phyloP scores from a whole-genome alignment of 345 rosid genomes.

The Dovyalis caffra region DNA sequence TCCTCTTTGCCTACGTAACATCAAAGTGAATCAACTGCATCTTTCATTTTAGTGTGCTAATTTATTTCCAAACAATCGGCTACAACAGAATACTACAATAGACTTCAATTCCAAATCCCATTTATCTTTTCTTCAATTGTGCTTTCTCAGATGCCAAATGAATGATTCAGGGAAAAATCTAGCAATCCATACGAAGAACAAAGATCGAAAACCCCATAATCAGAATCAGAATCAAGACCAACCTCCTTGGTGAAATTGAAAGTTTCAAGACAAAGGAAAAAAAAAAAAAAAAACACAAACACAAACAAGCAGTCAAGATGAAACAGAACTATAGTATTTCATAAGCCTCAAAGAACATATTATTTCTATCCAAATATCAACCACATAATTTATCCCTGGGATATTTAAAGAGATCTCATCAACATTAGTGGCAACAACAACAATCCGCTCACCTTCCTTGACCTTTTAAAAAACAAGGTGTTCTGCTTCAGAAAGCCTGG shows the following conservation, averaged over 20 bases:
- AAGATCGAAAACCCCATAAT: too few relatives aligned
- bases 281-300: too few relatives aligned
- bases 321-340: background rate
- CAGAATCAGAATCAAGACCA: background rate
- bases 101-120: background rate
- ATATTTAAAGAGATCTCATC: too few relatives aligned
- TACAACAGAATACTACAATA: background rate
- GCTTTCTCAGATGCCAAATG: background rate
- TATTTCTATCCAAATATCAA: too few relatives aligned
- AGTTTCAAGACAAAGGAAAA: background rate
- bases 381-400: too few relatives aligned
- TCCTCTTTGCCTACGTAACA: conserved; percentile 33
- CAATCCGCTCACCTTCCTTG: too few relatives aligned
- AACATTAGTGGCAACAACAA: too few relatives aligned
- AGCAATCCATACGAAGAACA: background rate
- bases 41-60: background rate
- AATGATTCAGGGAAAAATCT: background rate
- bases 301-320: background rate
- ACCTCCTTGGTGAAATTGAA: background rate
- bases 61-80: background rate
- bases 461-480: too few relatives aligned
- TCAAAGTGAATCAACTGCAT: background rate
- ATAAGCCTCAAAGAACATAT: background rate
- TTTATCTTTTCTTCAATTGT: too few relatives aligned
- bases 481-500: too few relatives aligned